Evolutionary conservation across 139 green algal genomes (phyloP).

Genomic region (Asterochloris erici): DNA sequence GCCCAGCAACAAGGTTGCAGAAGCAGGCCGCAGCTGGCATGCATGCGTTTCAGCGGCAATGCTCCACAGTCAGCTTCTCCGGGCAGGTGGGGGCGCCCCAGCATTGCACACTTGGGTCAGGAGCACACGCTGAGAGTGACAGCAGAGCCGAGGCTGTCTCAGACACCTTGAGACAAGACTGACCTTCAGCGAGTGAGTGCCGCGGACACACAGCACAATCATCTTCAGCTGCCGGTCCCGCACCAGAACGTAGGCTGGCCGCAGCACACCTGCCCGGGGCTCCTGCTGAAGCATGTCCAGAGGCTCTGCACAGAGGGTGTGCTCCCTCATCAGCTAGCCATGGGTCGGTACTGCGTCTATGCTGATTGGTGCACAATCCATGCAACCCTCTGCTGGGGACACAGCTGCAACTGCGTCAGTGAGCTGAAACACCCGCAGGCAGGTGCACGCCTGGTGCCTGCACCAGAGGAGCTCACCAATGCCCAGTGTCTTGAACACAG

Average conservation of each 20-base stretch:
- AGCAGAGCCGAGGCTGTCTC: no score
- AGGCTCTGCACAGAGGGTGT: slow-evolving; percentile 25
- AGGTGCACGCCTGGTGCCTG: not conserved
- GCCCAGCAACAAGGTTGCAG: no score
- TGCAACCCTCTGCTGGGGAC: no score
- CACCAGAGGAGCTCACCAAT: slow-evolving; percentile 15
- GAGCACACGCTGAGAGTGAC: no score
- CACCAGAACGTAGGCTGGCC: slow-evolving; percentile 72
- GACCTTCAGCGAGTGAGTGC: slow-evolving; percentile 77
- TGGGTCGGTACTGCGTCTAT: no score
- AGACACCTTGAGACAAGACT: not conserved
- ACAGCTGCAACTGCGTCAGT: no score
- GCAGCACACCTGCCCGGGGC: slow-evolving; percentile 65
- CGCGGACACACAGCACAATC: slow-evolving; percentile 76
- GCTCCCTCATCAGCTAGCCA: not conserved
- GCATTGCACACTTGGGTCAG: not conserved
- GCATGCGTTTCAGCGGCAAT: no score
- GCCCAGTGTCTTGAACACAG: slow-evolving; percentile 45
- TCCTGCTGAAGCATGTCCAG: slow-evolving; percentile 64
- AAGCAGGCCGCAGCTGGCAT: no score
- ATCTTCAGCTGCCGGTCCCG: slow-evolving; percentile 44
- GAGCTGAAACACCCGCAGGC: not conserved
- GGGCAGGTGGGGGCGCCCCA: not conserved
- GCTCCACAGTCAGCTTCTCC: no score
- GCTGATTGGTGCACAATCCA: not conserved